Evolutionary conservation across 2,329 filamentous ascomycete species (phyloP).

Genomic region (Fonsecaea erecta): DNA sequence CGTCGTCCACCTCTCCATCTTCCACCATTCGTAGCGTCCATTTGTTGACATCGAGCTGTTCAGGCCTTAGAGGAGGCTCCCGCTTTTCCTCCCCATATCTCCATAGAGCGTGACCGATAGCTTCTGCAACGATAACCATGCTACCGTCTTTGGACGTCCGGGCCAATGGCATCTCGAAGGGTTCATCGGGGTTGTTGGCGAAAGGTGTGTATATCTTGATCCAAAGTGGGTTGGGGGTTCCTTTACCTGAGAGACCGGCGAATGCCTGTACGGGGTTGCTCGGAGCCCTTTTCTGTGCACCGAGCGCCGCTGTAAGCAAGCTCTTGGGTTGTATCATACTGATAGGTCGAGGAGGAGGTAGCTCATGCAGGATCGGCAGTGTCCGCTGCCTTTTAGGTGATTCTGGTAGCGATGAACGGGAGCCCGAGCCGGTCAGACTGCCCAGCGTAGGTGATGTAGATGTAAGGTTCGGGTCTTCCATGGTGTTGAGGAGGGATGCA

Average conservation of each 20-base stretch:
- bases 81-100: slow-evolving; percentile 63
- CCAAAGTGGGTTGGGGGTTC: slow-evolving; percentile 64
- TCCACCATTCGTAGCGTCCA: slow-evolving; percentile 72
- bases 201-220: slow-evolving; percentile 68
- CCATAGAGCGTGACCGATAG: slow-evolving; percentile 67
- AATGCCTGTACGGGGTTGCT: slow-evolving; percentile 67
- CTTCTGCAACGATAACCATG: slow-evolving; percentile 63
- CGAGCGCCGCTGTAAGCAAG: slow-evolving; percentile 62
- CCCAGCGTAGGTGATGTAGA: slow-evolving; percentile 54
- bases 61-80: slow-evolving; percentile 57
- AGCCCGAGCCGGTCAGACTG: slow-evolving; percentile 38
- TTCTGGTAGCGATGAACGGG: slow-evolving; percentile 39
- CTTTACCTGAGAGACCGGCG: slow-evolving; percentile 63
- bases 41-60: slow-evolving; percentile 63
- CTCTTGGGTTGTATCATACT: slow-evolving; percentile 63
- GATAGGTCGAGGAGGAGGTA: slow-evolving; percentile 66
- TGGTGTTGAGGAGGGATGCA: slow-evolving; percentile 60
- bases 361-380: slow-evolving; percentile 56
- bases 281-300: slow-evolving; percentile 60
- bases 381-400: slow-evolving; percentile 60
- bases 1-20: slow-evolving; percentile 69
- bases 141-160: slow-evolving; percentile 60
- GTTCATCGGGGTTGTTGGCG: slow-evolving; percentile 59
- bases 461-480: slow-evolving; percentile 50
- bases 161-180: slow-evolving; percentile 62